Percentiles rank a stretch among this genome's conserved stretches.
These are phyloP conservation scores for Lagenaria siceraria DNA, from an alignment of 306 rosid genomes.

Conservation along the genomic window DNA sequence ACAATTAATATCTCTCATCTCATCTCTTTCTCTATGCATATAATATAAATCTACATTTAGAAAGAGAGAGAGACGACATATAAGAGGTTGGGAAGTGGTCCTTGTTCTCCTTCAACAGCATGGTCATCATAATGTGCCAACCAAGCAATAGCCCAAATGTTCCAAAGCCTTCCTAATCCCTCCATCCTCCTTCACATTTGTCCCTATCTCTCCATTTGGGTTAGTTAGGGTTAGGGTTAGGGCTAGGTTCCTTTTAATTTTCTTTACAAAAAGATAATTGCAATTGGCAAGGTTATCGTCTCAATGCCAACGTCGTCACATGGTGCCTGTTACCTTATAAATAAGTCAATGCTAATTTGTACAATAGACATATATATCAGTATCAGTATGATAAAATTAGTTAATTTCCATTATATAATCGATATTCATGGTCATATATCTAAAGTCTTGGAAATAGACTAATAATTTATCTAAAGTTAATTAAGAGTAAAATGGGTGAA, in stretches of 20 bases:
- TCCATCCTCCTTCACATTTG: neutral
- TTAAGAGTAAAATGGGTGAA: too few species aligned
- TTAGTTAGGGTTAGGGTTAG: neutral
- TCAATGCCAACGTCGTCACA: neutral
- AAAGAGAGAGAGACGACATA: neutral
- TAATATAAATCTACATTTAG: neutral
- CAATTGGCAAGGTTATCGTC: neutral
- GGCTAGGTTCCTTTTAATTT: neutral
- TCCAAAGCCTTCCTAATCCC: neutral
- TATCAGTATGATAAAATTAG: too few species aligned
- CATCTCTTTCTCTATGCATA: neutral
- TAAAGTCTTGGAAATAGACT: too few species aligned
- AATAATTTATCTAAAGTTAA: too few species aligned
- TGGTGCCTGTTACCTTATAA: neutral
- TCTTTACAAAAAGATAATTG: neutral
- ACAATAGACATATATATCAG: too few species aligned
- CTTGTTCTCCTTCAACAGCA: neutral
- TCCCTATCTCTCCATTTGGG: neutral
- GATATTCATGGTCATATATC: too few species aligned
- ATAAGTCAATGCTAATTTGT: too few species aligned
- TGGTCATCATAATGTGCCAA: neutral
- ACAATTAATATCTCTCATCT: neutral
- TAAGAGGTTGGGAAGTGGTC: neutral
- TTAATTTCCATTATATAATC: too few species aligned
- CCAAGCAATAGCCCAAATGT: neutral